Evolutionary conservation across 2,329 filamentous ascomycete species (phyloP).

Genomic region (Cytospora piceicola): DNA sequence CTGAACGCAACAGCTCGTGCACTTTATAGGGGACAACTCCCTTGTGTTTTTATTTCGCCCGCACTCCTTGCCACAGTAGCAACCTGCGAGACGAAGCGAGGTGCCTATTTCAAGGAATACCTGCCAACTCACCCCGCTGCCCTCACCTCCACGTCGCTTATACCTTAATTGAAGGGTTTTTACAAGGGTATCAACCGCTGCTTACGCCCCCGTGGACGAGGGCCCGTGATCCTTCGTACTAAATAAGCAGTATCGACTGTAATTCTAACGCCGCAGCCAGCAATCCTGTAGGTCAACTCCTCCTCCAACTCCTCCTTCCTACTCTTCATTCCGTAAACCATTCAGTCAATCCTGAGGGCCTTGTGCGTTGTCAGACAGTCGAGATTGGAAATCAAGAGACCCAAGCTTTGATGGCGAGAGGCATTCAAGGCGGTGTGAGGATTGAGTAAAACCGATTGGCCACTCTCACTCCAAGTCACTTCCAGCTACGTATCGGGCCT

Average conservation of each 20-base stretch:
- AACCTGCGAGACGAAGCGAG: neutral
- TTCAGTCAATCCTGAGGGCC: neutral
- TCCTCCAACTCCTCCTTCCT: neutral
- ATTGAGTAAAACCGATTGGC: slow-evolving; percentile 1
- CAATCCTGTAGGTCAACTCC: neutral
- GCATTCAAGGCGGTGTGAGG: slow-evolving; percentile 15
- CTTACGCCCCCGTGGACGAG: neutral
- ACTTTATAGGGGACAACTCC: neutral
- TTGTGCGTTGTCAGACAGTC: slow-evolving; percentile 7
- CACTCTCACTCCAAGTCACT: slow-evolving; percentile 3
- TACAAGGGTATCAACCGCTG: neutral
- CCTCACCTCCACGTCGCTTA: neutral
- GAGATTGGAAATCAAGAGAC: slow-evolving; percentile 9
- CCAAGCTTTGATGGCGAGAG: slow-evolving; percentile 6
- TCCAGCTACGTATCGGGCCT: slow-evolving; percentile 1
- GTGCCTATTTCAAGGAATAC: neutral
- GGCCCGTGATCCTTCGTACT: neutral
- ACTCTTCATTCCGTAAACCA: neutral
- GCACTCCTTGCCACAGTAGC: neutral
- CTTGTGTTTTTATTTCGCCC: neutral
- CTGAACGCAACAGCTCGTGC: neutral
- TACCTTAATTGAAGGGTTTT: neutral
- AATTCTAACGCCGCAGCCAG: neutral
- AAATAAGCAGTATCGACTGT: no score
- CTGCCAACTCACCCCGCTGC: slow-evolving; percentile 1